Percentiles rank a stretch among this genome's conserved stretches.
These are phyloP conservation scores for Paramecium tetraurelia DNA, from an alignment of 73 alveolate species.

Conservation along the genomic window DNA sequence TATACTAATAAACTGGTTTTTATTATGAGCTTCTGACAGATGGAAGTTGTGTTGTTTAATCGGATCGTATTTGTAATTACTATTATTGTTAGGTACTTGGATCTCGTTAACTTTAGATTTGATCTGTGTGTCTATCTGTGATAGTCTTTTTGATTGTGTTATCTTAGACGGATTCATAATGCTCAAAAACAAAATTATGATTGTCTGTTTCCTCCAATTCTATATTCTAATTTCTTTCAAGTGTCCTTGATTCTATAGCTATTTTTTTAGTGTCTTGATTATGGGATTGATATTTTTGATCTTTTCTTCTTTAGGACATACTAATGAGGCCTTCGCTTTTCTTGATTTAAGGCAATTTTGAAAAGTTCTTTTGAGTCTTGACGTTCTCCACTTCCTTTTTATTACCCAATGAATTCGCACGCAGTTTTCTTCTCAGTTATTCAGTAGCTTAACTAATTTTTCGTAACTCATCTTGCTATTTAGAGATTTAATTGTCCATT, in stretches of 20 bases:
- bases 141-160: neutral
- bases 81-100: neutral
- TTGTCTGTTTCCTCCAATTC: neutral
- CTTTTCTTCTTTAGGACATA: neutral
- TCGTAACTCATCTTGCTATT: neutral
- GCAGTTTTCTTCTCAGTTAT: neutral
- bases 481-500: neutral
- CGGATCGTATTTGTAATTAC: neutral
- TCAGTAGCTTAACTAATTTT: neutral
- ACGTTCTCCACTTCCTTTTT: neutral
- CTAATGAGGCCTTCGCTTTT: neutral
- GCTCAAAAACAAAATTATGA: neutral
- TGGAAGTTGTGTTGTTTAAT: neutral
- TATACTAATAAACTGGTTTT: neutral
- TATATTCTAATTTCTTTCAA: neutral
- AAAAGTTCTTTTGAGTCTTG: neutral
- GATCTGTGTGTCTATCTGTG: neutral
- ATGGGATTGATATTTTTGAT: neutral
- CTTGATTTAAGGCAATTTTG: neutral
- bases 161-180: neutral
- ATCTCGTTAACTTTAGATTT: neutral
- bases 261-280: neutral
- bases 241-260: neutral
- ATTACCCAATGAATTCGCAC: neutral
- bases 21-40: neutral